Conservation (phyloP, 371 early-diverging fungal species). For the Rozella allomycis region DNA sequence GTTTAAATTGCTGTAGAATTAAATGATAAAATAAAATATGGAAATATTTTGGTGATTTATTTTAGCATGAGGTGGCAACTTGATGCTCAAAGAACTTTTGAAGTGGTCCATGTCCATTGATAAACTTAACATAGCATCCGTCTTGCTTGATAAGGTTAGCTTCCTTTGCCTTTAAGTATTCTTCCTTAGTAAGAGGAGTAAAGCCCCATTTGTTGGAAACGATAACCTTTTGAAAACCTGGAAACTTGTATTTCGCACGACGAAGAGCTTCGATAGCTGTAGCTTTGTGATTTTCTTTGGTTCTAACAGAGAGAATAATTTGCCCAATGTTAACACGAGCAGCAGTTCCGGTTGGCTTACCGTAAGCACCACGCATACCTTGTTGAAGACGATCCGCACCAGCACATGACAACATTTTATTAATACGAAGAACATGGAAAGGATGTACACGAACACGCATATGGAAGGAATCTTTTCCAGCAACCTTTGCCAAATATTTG, state of each 20-base stretch:
- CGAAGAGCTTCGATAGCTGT: constrained; percentile 94
- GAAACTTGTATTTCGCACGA: constrained; percentile 99
- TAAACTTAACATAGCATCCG: constrained; percentile 94
- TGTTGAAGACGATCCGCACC: constrained; percentile 99
- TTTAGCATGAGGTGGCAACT: too few species aligned
- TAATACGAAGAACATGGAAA: constrained; percentile 99
- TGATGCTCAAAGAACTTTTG: constrained; percentile 27
- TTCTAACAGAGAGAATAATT: constrained; percentile 92
- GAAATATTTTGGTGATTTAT: too few species aligned
- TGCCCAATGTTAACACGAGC: constrained; percentile 99
- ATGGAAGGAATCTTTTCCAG: constrained; percentile 99
- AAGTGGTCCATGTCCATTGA: constrained; percentile 71
- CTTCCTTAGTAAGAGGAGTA: constrained; percentile 89
- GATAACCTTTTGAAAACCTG: constrained; percentile 97
- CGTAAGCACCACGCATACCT: constrained; percentile 99
- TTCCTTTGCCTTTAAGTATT: constrained; percentile 45
- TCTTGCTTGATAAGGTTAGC: constrained; percentile 70
- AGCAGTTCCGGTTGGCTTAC: constrained; percentile 96
- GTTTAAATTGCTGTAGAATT: too few species aligned
- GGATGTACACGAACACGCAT: constrained; percentile 98
- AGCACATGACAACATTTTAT: constrained; percentile 99
- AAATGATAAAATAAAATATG: too few species aligned
- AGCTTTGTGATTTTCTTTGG: constrained; percentile 88
- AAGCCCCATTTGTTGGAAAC: constrained; percentile 99
- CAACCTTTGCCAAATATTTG: constrained; percentile 96